Conservation (phyloP, 352 stramenopile species). For the Pythium chondricola region DNA sequence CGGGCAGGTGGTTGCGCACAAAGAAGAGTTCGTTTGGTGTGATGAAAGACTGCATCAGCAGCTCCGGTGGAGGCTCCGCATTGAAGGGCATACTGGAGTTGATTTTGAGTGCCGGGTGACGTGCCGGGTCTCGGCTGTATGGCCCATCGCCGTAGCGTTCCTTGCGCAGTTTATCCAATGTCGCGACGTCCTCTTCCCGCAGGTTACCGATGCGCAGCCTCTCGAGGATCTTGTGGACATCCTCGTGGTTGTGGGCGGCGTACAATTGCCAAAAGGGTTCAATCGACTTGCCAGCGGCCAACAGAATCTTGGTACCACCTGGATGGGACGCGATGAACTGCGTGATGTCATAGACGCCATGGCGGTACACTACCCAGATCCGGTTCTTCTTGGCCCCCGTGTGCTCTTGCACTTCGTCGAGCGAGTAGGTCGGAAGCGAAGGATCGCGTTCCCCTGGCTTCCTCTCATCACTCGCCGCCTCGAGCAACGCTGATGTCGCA, state of each 20-base stretch:
- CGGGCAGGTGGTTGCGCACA: conserved; percentile 96
- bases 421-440: conserved; percentile 53
- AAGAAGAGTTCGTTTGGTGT: conserved; percentile 97
- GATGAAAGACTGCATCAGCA: conserved; percentile 93
- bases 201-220: conserved; percentile 88
- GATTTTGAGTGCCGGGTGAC: conserved; percentile 85
- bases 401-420: conserved; percentile 69
- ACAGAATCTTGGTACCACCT: conserved; percentile 86
- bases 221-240: conserved; percentile 91
- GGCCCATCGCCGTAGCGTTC: conserved; percentile 85
- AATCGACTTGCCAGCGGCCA: conserved; percentile 82
- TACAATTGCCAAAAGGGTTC: conserved; percentile 96
- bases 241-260: conserved; percentile 90
- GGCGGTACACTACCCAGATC: conserved; percentile 91
- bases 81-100: conserved; percentile 95
- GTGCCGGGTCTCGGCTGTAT: conserved; percentile 90
- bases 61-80: conserved; percentile 87
- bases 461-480: too few species aligned
- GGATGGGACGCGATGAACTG: conserved; percentile 94
- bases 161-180: conserved; percentile 80
- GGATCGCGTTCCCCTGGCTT: conserved; percentile 27
- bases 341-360: conserved; percentile 96
- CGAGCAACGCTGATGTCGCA: too few species aligned
- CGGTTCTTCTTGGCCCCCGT: conserved; percentile 63
- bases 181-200: conserved; percentile 78